phyloP scores from a whole-genome alignment of 2,329 filamentous ascomycete species.

The Seiridium cupressi region DNA sequence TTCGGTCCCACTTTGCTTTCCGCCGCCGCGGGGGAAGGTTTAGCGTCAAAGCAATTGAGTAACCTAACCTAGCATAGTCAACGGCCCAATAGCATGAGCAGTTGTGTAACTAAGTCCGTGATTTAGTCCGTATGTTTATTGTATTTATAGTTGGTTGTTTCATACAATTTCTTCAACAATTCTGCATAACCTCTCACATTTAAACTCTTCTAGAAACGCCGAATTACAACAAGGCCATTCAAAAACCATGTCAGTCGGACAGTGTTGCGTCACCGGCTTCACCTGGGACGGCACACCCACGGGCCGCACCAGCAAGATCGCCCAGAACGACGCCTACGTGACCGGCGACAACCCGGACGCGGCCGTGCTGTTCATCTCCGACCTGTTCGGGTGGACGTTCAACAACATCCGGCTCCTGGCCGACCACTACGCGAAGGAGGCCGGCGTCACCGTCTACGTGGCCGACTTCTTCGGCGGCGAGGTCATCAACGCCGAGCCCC shows the following conservation, averaged over 20 bases:
- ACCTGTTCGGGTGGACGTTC: slow-evolving; percentile 44
- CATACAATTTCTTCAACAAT: too few relatives aligned
- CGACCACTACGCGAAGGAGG: slow-evolving; percentile 44
- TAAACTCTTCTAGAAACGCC: too few relatives aligned
- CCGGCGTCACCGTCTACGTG: not conserved
- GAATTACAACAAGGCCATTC: too few relatives aligned
- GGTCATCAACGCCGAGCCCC: not conserved
- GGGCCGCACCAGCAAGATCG: slow-evolving; percentile 33
- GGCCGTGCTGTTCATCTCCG: slow-evolving; percentile 37
- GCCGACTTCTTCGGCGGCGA: slow-evolving; percentile 19
- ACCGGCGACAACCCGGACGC: slow-evolving; percentile 26
- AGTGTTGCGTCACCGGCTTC: slow-evolving; percentile 37
- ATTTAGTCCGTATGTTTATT: too few relatives aligned
- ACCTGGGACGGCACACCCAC: slow-evolving; percentile 38
- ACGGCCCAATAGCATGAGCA: too few relatives aligned
- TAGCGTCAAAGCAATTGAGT: too few relatives aligned
- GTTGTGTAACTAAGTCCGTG: too few relatives aligned
- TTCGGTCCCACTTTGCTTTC: too few relatives aligned
- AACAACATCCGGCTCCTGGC: slow-evolving; percentile 43
- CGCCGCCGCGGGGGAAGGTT: too few relatives aligned
- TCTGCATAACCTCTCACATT: too few relatives aligned
- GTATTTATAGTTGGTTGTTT: too few relatives aligned
- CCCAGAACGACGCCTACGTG: slow-evolving; percentile 35
- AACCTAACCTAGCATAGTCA: too few relatives aligned
- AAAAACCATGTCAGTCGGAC: slow-evolving; percentile 13